Evolutionary conservation across 2,329 filamentous ascomycete genomes (phyloP).

Genomic region (Stagonosporopsis chrysanthemi): DNA sequence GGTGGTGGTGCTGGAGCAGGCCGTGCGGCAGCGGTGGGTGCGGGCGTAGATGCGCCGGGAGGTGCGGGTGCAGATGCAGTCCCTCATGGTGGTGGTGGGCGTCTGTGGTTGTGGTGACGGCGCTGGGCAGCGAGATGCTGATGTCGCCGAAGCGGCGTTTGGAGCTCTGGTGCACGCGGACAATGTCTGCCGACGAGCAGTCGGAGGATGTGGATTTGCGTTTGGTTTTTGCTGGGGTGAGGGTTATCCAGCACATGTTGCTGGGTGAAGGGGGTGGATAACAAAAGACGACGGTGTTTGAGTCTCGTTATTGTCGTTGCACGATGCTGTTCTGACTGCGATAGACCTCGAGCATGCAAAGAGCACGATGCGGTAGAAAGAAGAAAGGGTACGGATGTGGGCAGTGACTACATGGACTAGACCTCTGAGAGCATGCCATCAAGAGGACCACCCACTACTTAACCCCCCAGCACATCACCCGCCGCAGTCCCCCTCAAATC

Average conservation of each 20-base stretch:
- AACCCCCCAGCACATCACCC: slow-evolving; percentile 21
- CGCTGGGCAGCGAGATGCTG: slow-evolving; percentile 33
- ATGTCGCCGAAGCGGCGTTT: slow-evolving; percentile 33
- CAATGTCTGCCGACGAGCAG: slow-evolving; percentile 32
- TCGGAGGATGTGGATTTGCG: slow-evolving; percentile 16
- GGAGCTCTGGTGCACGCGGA: slow-evolving; percentile 35
- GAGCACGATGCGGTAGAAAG: no score
- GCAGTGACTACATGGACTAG: slow-evolving; percentile 24
- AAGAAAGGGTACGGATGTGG: slow-evolving; percentile 25
- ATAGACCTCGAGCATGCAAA: no score
- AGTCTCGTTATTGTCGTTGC: no score
- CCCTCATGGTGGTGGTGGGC: slow-evolving; percentile 14
- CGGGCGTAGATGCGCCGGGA: no score
- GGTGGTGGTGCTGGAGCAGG: slow-evolving; percentile 26
- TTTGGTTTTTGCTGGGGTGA: slow-evolving; percentile 35
- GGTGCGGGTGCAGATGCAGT: slow-evolving; percentile 12
- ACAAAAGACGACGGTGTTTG: no score
- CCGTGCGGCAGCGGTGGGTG: slow-evolving; percentile 25
- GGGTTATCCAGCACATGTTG: slow-evolving; percentile 45
- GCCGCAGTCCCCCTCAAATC: slow-evolving; percentile 17
- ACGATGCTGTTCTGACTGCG: no score
- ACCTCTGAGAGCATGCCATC: slow-evolving; percentile 29
- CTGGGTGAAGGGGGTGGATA: slow-evolving; percentile 27
- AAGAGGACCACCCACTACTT: slow-evolving; percentile 24
- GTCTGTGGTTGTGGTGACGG: slow-evolving; percentile 9